Percentiles rank a stretch among this genome's conserved stretches.
phyloP scores from a whole-genome alignment of 345 rosid species.

The Aquilaria sinensis region DNA sequence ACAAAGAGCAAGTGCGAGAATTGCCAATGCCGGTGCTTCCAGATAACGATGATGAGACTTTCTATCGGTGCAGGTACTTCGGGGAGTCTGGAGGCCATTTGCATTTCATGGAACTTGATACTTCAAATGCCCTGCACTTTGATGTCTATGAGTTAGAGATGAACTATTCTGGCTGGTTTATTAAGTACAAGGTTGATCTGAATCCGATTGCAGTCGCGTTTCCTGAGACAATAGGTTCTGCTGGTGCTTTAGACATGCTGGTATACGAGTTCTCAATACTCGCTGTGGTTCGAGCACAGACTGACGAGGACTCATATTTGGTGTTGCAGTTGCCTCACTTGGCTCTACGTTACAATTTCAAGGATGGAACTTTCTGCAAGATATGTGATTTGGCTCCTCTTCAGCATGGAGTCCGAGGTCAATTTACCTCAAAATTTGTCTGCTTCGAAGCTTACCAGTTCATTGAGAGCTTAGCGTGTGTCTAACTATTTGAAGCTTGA shows the following conservation, averaged over 20 bases:
- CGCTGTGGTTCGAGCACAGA: constrained; percentile 22
- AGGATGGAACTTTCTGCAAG: constrained; percentile 14
- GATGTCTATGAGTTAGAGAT: constrained; percentile 29
- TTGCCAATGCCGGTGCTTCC: constrained; percentile 22
- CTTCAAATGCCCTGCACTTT: constrained; percentile 12
- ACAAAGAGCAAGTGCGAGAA: constrained; percentile 18
- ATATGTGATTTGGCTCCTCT: constrained; percentile 12
- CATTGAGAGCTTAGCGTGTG: constrained; percentile 14
- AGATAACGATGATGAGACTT: neutral
- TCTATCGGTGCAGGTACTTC: constrained; percentile 14
- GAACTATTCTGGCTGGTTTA: constrained; percentile 28
- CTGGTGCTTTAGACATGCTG: constrained; percentile 1
- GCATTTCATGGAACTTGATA: constrained; percentile 22
- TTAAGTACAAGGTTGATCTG: constrained; percentile 33
- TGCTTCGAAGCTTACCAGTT: constrained; percentile 14
- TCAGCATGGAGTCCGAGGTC: neutral
- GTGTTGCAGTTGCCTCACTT: constrained; percentile 21
- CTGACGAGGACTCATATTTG: constrained; percentile 17
- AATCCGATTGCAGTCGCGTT: constrained; percentile 15
- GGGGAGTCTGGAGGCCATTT: constrained; percentile 23
- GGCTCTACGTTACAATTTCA: constrained; percentile 19
- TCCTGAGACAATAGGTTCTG: constrained; percentile 25
- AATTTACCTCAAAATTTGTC: neutral
- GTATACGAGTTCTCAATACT: constrained; percentile 16
- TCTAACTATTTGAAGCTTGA: constrained; percentile 2